These are phyloP conservation scores for Trichoderma harzianum DNA, from an alignment of 2,329 filamentous ascomycete genomes.

Conservation along the genomic window DNA sequence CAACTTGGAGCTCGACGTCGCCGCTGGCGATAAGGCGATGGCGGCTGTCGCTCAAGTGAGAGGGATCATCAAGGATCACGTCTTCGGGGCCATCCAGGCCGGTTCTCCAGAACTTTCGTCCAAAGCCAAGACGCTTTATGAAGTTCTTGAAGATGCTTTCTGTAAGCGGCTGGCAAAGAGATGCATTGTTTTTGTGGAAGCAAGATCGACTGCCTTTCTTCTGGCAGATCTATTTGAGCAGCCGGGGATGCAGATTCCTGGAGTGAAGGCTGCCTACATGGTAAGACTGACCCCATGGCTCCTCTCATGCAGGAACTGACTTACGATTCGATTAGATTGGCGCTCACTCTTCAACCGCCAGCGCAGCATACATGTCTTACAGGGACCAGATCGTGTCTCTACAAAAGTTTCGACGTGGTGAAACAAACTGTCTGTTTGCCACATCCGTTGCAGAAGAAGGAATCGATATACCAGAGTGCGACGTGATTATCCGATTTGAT, in stretches of 20 bases:
- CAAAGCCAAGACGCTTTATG: slow-evolving; percentile 65
- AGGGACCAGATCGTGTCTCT: slow-evolving; percentile 72
- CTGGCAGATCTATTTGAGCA: slow-evolving; percentile 65
- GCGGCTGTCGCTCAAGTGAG: slow-evolving; percentile 57
- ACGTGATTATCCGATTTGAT: slow-evolving; percentile 73
- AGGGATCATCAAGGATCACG: slow-evolving; percentile 51
- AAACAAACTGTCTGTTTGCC: slow-evolving; percentile 62
- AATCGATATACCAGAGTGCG: slow-evolving; percentile 65
- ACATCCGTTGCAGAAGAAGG: slow-evolving; percentile 67
- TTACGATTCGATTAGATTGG: slow-evolving; percentile 29
- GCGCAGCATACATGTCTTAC: slow-evolving; percentile 63
- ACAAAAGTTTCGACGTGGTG: slow-evolving; percentile 57
- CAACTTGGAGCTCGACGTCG: slow-evolving; percentile 20
- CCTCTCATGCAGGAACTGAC: background rate
- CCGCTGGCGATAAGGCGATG: slow-evolving; percentile 46
- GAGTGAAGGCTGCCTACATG: slow-evolving; percentile 60
- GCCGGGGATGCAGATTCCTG: slow-evolving; percentile 50
- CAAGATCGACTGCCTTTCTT: slow-evolving; percentile 72
- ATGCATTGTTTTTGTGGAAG: slow-evolving; percentile 86
- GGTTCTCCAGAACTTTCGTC: slow-evolving; percentile 53
- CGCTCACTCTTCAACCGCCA: slow-evolving; percentile 31
- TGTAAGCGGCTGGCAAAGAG: slow-evolving; percentile 46
- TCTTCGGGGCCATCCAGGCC: slow-evolving; percentile 36
- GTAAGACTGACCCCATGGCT: slow-evolving; percentile 38
- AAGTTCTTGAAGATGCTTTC: slow-evolving; percentile 63